Conservation (phyloP, 2,329 filamentous ascomycete species). For the Calonectria leucothoes region DNA sequence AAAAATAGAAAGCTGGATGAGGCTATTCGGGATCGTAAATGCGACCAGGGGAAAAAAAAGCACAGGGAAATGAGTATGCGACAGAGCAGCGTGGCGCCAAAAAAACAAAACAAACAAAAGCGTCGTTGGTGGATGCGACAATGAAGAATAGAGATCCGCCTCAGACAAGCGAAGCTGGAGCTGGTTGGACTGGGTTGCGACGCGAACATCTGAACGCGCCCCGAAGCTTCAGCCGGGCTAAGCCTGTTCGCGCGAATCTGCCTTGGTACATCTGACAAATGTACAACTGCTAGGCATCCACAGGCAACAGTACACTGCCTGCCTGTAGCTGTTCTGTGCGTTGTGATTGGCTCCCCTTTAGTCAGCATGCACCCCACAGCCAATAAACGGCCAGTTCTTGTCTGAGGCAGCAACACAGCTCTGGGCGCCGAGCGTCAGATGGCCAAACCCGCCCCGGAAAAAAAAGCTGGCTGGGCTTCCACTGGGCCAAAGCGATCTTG, state of each 20-base stretch:
- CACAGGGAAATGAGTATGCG: conserved; percentile 4
- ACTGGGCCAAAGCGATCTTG: conserved; percentile 32
- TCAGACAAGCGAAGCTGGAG: conserved; percentile 17
- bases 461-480: conserved; percentile 47
- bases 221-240: conserved; percentile 10
- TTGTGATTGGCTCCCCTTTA: conserved; percentile 45
- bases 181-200: conserved; percentile 30
- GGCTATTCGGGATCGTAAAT: conserved; percentile 29
- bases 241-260: conserved; percentile 27
- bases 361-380: conserved; percentile 36
- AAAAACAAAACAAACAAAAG: conserved; percentile 23
- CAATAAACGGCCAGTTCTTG: conserved; percentile 47
- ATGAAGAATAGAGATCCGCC: conserved; percentile 17
- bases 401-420: conserved; percentile 51
- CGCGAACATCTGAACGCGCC: conserved; percentile 36
- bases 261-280: conserved; percentile 41
- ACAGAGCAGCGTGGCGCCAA: conserved; percentile 35
- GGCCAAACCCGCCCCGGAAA: conserved; percentile 38
- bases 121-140: conserved; percentile 18
- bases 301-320: conserved; percentile 46
- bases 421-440: conserved; percentile 22
- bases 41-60: conserved; percentile 21
- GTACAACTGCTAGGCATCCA: conserved; percentile 39
- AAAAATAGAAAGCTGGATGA: conserved; percentile 17
- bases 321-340: conserved; percentile 27